phyloP scores from a whole-genome alignment of 2,329 filamentous ascomycete species.

The Tolypocladium amazonense region DNA sequence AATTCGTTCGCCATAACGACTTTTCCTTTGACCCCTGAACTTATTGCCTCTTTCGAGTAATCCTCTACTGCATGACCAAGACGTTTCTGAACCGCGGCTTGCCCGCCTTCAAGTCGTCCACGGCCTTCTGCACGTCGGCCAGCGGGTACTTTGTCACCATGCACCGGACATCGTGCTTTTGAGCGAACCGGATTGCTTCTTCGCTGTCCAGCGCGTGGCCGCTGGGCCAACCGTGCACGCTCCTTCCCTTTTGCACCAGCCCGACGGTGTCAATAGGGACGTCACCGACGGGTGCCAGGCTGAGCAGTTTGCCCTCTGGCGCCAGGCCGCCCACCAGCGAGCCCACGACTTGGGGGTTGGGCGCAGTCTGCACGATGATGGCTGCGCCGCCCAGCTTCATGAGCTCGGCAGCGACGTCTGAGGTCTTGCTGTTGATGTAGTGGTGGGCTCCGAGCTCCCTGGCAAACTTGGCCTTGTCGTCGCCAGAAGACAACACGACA shows the following conservation, averaged over 20 bases:
- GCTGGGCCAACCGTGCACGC: conserved; percentile 52
- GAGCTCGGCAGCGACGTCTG: conserved; percentile 37
- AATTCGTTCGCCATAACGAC: no score
- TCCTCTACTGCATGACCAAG: conserved; percentile 23
- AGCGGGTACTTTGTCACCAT: conserved; percentile 56
- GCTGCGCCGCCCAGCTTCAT: conserved; percentile 49
- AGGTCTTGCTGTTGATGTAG: conserved; percentile 39
- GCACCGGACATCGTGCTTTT: conserved; percentile 50
- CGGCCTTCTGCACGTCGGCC: conserved; percentile 33
- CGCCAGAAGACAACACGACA: conserved; percentile 55
- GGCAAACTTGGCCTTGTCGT: conserved; percentile 59
- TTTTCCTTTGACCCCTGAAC: not conserved
- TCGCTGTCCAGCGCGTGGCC: conserved; percentile 53
- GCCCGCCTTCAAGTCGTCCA: conserved; percentile 27
- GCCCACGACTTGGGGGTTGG: conserved; percentile 43
- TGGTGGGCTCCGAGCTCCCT: conserved; percentile 30
- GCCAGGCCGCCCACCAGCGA: conserved; percentile 43
- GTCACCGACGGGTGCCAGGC: conserved; percentile 41
- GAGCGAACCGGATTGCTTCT: conserved; percentile 56
- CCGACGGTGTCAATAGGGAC: conserved; percentile 31
- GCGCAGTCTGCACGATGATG: conserved; percentile 52
- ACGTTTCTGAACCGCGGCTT: conserved; percentile 36
- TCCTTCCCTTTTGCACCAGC: conserved; percentile 40
- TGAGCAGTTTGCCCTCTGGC: conserved; percentile 44
- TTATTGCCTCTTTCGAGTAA: not conserved